Base-by-base conservation (phyloP, 768 basidiomycete species). In the Tremella fuciformis region DNA sequence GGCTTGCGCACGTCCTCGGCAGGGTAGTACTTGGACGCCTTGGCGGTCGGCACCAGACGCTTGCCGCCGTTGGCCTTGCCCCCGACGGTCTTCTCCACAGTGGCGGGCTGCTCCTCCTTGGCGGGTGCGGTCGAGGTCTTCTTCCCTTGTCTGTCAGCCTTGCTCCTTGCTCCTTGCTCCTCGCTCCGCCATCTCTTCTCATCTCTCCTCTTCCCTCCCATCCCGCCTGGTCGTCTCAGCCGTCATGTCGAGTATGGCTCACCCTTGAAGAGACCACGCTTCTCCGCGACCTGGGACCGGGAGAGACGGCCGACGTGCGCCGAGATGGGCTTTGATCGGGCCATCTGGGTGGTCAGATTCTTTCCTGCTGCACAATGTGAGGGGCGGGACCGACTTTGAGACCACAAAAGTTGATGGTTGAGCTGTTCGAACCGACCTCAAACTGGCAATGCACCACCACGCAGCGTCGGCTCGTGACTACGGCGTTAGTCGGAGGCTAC, bases 1-100 rank as follows among this genome's bases (percentile, higher is more conserved):
- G 89, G 89, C 75, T 84, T 82, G 74, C 83, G 86, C 65, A 93
- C 87, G 78, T 97, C 92, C 77, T 98, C 94, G 64, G 91, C 90
- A 41, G 72, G 74, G 63, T 68, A 69, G 69, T 71, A 71, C 59
- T 71, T 71, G 49, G 69, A 67, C 87, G 87, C 52, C 89, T 83
- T 63, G 90, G 89, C 79, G 61, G 86, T 86, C 58, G 93, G 91
- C 62, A 96, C 84, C 60, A 88, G 81, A 79, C 93, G 90, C 74
- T 85, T 89, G 73, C 83, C 81, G 65, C 91, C 88, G 79, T 97
- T 97, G 82, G 90, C 92, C 71, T 84, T 86, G 63, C 93, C 92
- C 61, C 88, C 88, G 65, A 97, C 81, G 65, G 66, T 71, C 75
- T 84, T 80, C 72, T 89, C 89, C 82, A 89, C 88, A 76, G 86